A percentile compares a stretch with the other conserved stretches of the same genome.
Conservation (phyloP, 495 filamentous ascomycete genomes). For the Daldinia grandis region DNA sequence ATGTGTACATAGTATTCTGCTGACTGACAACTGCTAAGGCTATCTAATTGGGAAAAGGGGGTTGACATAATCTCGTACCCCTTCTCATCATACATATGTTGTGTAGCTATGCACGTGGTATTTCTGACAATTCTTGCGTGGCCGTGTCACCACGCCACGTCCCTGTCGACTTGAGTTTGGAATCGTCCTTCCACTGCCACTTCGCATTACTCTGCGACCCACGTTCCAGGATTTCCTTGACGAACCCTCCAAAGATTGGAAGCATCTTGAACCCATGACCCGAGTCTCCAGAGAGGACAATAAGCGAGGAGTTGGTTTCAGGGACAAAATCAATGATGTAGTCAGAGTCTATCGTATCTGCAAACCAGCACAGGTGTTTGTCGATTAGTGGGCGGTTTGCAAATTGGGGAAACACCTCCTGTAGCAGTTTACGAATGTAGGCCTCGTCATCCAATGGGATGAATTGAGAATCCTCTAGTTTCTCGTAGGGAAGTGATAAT, state of each 20-base stretch:
- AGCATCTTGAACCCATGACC: constrained; percentile 65
- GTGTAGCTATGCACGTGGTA: neutral
- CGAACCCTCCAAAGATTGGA: constrained; percentile 60
- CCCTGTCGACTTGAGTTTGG: neutral
- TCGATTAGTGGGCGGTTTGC: constrained; percentile 56
- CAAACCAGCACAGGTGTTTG: constrained; percentile 63
- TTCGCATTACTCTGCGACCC: constrained; percentile 46
- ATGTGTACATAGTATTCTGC: neutral
- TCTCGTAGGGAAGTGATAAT: constrained; percentile 27
- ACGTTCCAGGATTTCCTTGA: constrained; percentile 50
- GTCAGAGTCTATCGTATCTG: constrained; percentile 61
- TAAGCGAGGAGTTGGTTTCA: constrained; percentile 41
- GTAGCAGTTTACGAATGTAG: constrained; percentile 53
- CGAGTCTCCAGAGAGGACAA: constrained; percentile 61
- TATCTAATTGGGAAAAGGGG: neutral
- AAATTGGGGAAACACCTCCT: constrained; percentile 58
- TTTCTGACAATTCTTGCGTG: neutral
- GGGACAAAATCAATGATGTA: constrained; percentile 64
- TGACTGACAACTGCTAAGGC: neutral
- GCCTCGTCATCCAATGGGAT: constrained; percentile 59
- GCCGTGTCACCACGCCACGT: constrained; percentile 14
- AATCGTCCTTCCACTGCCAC: constrained; percentile 57
- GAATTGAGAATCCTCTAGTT: constrained; percentile 48
- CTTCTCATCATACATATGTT: neutral
- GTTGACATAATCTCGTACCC: neutral